A percentile compares a stretch with the other conserved stretches of the same genome.
Evolutionary conservation across 441 rosid species (phyloP).

Genomic region (Manihot esculenta): DNA sequence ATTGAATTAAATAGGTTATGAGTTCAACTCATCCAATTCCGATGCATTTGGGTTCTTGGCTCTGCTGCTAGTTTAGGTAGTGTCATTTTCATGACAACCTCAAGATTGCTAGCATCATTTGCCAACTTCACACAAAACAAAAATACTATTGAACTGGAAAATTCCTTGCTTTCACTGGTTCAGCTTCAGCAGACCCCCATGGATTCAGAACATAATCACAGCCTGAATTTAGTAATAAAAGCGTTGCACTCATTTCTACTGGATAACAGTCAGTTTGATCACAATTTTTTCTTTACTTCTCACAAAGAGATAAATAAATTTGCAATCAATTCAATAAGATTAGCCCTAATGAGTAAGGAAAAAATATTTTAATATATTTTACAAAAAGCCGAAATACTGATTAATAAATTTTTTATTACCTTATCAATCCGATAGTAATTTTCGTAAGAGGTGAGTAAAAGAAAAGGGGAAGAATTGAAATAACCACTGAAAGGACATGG

Average conservation of each 20-base stretch:
- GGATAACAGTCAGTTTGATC: background rate
- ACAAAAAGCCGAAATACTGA: too few relatives aligned
- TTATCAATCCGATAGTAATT: too few relatives aligned
- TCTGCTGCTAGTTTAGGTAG: background rate
- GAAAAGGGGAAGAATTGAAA: background rate
- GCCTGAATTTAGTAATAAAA: background rate
- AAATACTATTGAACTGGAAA: background rate
- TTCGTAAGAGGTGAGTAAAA: too few relatives aligned
- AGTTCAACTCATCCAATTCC: too few relatives aligned
- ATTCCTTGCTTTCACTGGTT: background rate
- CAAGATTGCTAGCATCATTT: conserved; percentile 22
- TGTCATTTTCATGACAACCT: conserved; percentile 46
- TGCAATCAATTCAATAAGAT: too few relatives aligned
- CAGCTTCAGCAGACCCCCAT: background rate
- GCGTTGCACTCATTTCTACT: background rate
- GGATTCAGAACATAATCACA: background rate
- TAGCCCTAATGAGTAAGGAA: too few relatives aligned
- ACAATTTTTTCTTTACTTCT: too few relatives aligned
- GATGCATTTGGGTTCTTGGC: background rate
- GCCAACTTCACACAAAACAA: conserved; percentile 27
- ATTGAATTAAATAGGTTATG: too few relatives aligned
- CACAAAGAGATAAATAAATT: too few relatives aligned
- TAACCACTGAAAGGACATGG: background rate
- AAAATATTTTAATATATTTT: too few relatives aligned
- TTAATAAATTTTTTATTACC: too few relatives aligned